Conservation (phyloP, 2,329 filamentous ascomycete genomes). For the Phoma herbarum region DNA sequence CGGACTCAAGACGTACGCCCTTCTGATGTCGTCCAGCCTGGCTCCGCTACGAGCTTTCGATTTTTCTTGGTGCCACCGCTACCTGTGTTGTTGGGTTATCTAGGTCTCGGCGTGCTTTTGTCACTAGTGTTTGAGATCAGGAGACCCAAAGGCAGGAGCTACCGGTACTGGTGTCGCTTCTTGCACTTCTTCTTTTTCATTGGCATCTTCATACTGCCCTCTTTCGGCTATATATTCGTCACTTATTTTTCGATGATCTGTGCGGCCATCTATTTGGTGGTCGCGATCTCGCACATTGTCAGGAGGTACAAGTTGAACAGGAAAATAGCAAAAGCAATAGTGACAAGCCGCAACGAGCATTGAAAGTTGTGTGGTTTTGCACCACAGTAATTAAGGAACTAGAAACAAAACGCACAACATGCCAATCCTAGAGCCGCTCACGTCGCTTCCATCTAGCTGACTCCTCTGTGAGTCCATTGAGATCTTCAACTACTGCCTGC, state of each 20-base stretch:
- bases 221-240: background rate
- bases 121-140: constrained; percentile 4
- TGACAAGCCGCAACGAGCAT: too few relatives aligned
- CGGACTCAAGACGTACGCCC: constrained; percentile 8
- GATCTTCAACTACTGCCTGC: too few relatives aligned
- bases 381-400: too few relatives aligned
- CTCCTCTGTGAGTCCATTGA: too few relatives aligned
- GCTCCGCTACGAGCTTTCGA: background rate
- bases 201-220: background rate
- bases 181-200: constrained; percentile 1
- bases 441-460: too few relatives aligned
- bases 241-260: background rate
- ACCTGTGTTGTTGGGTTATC: constrained; percentile 2
- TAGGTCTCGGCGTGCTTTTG: constrained; percentile 2
- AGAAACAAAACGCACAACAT: too few relatives aligned
- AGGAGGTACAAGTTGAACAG: background rate
- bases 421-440: too few relatives aligned
- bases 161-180: constrained; percentile 3
- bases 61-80: constrained; percentile 5
- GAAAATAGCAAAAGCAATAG: background rate
- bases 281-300: background rate
- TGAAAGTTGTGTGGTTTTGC: too few relatives aligned
- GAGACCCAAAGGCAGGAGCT: background rate
- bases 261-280: background rate
- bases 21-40: background rate